Evolutionary conservation across 2,329 filamentous ascomycete genomes (phyloP).

Genomic region (Phaeomoniella chlamydospora): DNA sequence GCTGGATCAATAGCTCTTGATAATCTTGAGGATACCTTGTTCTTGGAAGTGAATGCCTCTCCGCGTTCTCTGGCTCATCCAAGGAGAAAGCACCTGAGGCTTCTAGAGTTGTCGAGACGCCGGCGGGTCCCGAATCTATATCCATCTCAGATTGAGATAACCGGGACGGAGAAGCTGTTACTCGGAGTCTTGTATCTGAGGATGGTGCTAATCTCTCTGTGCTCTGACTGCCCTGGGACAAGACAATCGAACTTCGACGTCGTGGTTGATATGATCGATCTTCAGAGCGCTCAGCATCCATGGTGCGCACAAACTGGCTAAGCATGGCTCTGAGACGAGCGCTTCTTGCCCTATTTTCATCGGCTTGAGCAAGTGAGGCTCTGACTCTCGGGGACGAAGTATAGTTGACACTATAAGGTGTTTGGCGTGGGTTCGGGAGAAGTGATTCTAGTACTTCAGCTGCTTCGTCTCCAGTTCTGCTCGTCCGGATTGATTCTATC

Average conservation of each 20-base stretch:
- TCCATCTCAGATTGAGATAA: slow-evolving; percentile 16
- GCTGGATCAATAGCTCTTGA: not conserved
- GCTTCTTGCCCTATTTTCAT: not conserved
- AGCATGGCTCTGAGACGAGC: slow-evolving; percentile 13
- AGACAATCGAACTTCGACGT: slow-evolving; percentile 23
- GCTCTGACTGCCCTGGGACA: slow-evolving; percentile 19
- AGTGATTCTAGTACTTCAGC: not conserved
- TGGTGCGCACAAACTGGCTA: slow-evolving; percentile 14
- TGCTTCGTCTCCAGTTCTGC: not conserved
- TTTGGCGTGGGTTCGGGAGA: not conserved
- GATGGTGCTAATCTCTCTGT: slow-evolving; percentile 13
- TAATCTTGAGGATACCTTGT: no score
- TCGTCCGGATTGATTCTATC: not conserved
- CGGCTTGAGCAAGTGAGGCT: slow-evolving; percentile 2
- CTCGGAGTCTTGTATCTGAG: slow-evolving; percentile 20
- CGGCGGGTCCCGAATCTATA: slow-evolving; percentile 2
- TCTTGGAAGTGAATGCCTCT: not conserved
- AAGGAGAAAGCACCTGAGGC: not conserved
- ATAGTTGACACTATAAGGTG: slow-evolving; percentile 10
- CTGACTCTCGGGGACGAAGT: slow-evolving; percentile 7
- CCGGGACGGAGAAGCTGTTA: slow-evolving; percentile 25
- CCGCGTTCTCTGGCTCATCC: not conserved
- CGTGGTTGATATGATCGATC: slow-evolving; percentile 18
- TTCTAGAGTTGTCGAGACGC: not conserved
- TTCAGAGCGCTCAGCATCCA: slow-evolving; percentile 5